These are phyloP conservation scores for Penicillium sp. DNA, from an alignment of 2,329 filamentous ascomycete species.

Conservation along the genomic window DNA sequence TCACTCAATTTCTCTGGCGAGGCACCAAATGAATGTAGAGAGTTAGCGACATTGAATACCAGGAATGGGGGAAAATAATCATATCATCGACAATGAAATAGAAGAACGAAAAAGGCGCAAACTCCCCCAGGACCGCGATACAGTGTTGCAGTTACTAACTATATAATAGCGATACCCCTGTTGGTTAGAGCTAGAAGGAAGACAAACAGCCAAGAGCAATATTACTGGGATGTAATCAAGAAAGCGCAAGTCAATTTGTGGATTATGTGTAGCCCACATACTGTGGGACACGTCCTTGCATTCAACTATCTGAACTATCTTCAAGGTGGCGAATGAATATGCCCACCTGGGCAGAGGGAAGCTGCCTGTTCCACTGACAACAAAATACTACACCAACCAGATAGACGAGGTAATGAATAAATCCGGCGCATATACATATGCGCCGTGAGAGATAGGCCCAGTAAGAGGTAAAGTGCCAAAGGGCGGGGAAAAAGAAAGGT, in stretches of 20 bases:
- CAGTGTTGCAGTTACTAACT: no score
- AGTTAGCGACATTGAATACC: no score
- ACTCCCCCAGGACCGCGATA: no score
- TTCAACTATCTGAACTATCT: constrained; percentile 21
- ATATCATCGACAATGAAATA: no score
- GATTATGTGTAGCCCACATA: constrained; percentile 11
- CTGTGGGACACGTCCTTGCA: constrained; percentile 8
- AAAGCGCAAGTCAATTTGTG: neutral
- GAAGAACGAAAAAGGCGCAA: no score
- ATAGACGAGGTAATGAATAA: constrained; percentile 10
- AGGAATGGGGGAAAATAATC: no score
- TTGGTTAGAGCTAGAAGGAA: no score
- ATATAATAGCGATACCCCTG: no score
- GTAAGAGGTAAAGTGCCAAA: constrained; percentile 10
- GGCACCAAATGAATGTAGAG: no score
- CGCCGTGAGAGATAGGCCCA: constrained; percentile 3
- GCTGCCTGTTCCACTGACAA: constrained; percentile 5
- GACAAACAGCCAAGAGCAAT: neutral
- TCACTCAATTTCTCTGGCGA: no score
- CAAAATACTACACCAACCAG: constrained; percentile 14
- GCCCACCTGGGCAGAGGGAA: constrained; percentile 4
- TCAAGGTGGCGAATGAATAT: constrained; percentile 12
- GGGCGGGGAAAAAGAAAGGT: constrained; percentile 1
- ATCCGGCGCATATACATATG: constrained; percentile 9
- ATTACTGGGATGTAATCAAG: neutral